Conservation (phyloP, 306 rosid genomes). For the Cotoneaster glaucophyllus region DNA sequence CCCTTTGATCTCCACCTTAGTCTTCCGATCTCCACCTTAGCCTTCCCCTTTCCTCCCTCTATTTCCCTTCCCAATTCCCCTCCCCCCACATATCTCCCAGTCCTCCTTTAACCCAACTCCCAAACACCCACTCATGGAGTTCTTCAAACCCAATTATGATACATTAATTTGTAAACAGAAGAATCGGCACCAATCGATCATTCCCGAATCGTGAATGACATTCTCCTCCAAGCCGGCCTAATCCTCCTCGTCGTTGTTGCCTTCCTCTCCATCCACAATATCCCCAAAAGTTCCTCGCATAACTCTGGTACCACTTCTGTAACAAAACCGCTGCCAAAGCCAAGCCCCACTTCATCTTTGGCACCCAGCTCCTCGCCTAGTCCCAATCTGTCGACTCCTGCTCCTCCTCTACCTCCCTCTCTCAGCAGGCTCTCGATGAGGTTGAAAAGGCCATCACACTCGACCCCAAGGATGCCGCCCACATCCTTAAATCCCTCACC, state of each 20-base stretch:
- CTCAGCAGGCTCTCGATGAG: conserved; percentile 43
- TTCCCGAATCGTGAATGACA: conserved; percentile 42
- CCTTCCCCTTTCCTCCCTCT: not conserved
- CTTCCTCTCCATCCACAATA: conserved; percentile 55
- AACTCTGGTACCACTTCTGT: conserved; percentile 5
- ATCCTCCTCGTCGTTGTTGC: conserved; percentile 27
- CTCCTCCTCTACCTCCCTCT: conserved; percentile 18
- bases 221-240: conserved; percentile 44
- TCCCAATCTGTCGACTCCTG: conserved; percentile 46
- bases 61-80: not conserved
- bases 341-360: conserved; percentile 66
- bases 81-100: not conserved
- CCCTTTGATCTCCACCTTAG: no score
- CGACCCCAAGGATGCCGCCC: conserved; percentile 67
- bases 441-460: conserved; percentile 66
- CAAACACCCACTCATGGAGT: not conserved
- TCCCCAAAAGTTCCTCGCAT: conserved; percentile 41
- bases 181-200: not conserved
- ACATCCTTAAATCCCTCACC: conserved; percentile 64
- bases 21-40: not conserved
- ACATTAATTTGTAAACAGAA: not conserved
- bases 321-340: conserved; percentile 36
- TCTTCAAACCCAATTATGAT: not conserved
- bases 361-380: conserved; percentile 67
- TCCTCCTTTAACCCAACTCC: not conserved